Evolutionary conservation across 148 eudicot species (phyloP).

Genomic region (Rheum nobile): DNA sequence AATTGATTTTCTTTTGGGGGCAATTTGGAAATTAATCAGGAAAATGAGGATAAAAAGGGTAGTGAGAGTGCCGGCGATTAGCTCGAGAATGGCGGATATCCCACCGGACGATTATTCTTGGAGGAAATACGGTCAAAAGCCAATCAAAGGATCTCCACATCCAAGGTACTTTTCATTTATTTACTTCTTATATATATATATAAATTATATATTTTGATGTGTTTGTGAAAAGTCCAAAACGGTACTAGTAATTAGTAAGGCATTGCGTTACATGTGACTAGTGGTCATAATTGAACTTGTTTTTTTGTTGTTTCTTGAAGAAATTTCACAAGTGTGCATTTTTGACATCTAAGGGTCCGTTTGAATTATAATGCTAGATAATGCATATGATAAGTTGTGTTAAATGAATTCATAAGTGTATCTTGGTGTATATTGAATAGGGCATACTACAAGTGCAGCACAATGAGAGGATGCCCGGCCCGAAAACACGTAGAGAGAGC

Average conservation of each 20-base stretch:
- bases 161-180: constrained; percentile 48
- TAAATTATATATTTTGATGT: not conserved
- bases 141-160: constrained; percentile 96
- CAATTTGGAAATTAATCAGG: constrained; percentile 23
- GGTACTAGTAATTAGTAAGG: not conserved
- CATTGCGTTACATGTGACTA: not conserved
- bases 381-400: not conserved
- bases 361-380: too few species aligned
- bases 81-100: constrained; percentile 81
- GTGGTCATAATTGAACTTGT: not conserved
- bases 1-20: not conserved
- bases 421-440: constrained; percentile 17
- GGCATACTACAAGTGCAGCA: constrained; percentile 95
- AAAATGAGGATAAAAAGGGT: constrained; percentile 63
- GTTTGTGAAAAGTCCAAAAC: not conserved
- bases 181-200: not conserved
- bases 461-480: constrained; percentile 86
- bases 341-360: not conserved
- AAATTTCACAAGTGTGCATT: not conserved
- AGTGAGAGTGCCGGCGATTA: constrained; percentile 78
- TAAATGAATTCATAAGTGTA: too few species aligned
- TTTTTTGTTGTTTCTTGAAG: not conserved
- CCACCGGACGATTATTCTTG: constrained; percentile 96
- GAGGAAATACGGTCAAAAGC: constrained; percentile 97
- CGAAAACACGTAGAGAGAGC: constrained; percentile 94